Evolutionary conservation across 208 protist genomes (phyloP), one percentile per base, ranked within the genome.

Genomic region (Crithidia bombi): DNA sequence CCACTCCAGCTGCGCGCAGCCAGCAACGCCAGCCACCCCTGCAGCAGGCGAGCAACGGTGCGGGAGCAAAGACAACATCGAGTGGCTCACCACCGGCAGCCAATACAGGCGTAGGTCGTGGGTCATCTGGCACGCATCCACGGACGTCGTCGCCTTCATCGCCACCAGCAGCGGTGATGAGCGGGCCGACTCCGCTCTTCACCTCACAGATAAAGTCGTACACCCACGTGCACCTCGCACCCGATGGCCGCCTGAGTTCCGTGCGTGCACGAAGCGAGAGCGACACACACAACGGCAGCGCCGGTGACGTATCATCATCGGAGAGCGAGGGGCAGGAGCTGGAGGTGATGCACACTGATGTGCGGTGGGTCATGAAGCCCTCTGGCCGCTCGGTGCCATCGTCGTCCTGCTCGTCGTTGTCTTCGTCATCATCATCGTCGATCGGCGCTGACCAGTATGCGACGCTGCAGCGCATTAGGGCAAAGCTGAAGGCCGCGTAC

Each of bases 291-390:
- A 63, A 50, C 39, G 73, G 70, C 54, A 43, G 68, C 32, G 41
- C 21, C 14, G 23, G 21, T 12, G 30, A 26, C 26, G 51, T 62
- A 5, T 56, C 46, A 5, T 56, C 46, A 2, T 35, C 47, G 7
- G 72, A 73, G 52, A 52, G 64, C 19, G 49, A 69, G 26, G 72
- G 70, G 50, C 51, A 80, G 23, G 83, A 90, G 58, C 57, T 90
- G 73, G 83, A 92, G 69, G 81, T 90, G 70, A 70, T 78, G 51
- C 83, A 76, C 36, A 89, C 82, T 30, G 78, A 92, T 56, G 83
- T 92, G 32, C 70, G 59, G 52, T 92, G 83, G 82, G 66, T 83
- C 35, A 61, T 92, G 46, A 39, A 38, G 25, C 32, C 62, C 10
- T 41, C 65, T 0, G 9, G 21, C 39, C 66, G 21, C 26, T 15